Percentiles rank a stretch among this genome's conserved stretches.
Conservation (phyloP, 768 basidiomycete genomes). For the Peribolospora kevripleyi region DNA sequence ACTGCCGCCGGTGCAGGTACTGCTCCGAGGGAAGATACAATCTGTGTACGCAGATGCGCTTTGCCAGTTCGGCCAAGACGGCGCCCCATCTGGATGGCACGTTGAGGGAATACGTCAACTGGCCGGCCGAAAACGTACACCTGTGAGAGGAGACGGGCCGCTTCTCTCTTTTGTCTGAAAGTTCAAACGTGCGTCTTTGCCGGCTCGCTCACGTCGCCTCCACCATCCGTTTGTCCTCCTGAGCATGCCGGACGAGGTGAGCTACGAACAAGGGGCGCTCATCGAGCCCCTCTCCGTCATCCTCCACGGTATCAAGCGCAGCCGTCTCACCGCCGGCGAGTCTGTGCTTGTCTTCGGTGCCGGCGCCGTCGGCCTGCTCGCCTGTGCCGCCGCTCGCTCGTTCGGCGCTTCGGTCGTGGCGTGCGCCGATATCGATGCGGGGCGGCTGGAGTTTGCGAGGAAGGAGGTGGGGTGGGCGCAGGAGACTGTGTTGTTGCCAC, state of each 20-base stretch:
- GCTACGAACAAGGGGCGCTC: conserved; percentile 59
- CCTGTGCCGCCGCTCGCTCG: conserved; percentile 37
- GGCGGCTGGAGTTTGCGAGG: too few relatives aligned
- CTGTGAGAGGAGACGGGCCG: too few relatives aligned
- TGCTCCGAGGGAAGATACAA: conserved; percentile 53
- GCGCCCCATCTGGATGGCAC: conserved; percentile 87
- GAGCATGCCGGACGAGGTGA: conserved; percentile 39
- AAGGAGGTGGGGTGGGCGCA: conserved; percentile 26
- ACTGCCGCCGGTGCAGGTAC: conserved; percentile 35
- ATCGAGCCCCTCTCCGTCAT: conserved; percentile 88
- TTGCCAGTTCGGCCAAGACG: conserved; percentile 68
- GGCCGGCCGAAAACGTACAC: conserved; percentile 48
- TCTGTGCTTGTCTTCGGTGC: conserved; percentile 72
- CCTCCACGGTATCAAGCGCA: conserved; percentile 34
- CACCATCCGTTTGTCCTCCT: conserved; percentile 1
- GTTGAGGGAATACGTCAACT: conserved; percentile 64
- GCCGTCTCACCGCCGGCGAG: conserved; percentile 27
- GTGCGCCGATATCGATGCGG: conserved; percentile 15
- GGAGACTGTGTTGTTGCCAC: conserved; percentile 51
- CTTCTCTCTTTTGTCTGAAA: too few relatives aligned
- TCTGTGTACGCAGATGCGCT: conserved; percentile 70
- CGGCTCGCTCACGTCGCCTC: not conserved
- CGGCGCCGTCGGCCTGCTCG: conserved; percentile 79
- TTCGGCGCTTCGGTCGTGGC: conserved; percentile 25
- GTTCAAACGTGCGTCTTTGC: too few relatives aligned